These are phyloP conservation scores for Hymenochaete sp. DNA, from an alignment of 1,284 basidiomycete species.

Conservation along the genomic window DNA sequence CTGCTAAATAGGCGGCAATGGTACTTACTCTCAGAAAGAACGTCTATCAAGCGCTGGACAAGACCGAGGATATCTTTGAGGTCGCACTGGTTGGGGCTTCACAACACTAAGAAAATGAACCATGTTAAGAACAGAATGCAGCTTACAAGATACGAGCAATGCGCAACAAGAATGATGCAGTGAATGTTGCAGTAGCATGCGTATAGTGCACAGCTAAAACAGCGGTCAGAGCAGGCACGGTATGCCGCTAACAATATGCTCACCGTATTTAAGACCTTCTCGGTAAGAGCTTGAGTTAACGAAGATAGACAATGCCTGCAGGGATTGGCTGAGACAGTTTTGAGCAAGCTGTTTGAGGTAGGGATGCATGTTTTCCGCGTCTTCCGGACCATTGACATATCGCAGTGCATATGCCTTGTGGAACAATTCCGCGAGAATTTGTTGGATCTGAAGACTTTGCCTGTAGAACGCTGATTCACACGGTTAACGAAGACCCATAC, in stretches of 20 bases:
- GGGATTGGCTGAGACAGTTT: constrained; percentile 62
- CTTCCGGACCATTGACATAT: constrained; percentile 69
- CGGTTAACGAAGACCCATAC: constrained; percentile 13
- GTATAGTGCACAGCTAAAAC: constrained; percentile 75
- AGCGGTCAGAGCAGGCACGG: constrained; percentile 9
- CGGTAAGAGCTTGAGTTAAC: constrained; percentile 74
- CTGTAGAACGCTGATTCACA: constrained; percentile 60
- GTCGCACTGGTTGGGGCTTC: constrained; percentile 76
- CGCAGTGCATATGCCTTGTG: constrained; percentile 72
- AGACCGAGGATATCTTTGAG: constrained; percentile 65
- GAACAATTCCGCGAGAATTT: constrained; percentile 70
- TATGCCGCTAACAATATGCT: constrained; percentile 20
- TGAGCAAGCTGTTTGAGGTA: constrained; percentile 62
- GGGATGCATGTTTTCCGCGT: constrained; percentile 65
- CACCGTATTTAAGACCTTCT: constrained; percentile 84
- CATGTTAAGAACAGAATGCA: background rate
- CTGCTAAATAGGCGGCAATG: constrained; percentile 7
- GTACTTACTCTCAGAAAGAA: constrained; percentile 70
- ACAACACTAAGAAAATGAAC: constrained; percentile 11
- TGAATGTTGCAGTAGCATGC: constrained; percentile 87
- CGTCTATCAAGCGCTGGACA: constrained; percentile 67
- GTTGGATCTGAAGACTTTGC: constrained; percentile 74
- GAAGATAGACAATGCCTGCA: constrained; percentile 62
- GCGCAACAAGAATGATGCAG: constrained; percentile 81
- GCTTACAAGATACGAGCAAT: constrained; percentile 78